Conservation (phyloP, 2,329 filamentous ascomycete species). For the Aspergillus jensenii region DNA sequence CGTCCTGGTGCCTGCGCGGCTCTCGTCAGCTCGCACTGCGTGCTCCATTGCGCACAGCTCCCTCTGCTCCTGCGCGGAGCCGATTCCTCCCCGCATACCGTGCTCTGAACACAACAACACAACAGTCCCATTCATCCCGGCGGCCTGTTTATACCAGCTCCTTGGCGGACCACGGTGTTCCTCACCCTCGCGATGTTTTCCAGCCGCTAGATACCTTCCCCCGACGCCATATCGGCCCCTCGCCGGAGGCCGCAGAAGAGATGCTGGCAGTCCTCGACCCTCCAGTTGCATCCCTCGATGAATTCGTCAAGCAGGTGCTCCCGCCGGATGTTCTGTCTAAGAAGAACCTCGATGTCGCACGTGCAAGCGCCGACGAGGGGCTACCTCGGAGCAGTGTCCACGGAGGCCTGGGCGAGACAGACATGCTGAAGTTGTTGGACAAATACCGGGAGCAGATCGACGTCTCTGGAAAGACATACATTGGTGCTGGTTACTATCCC, state of each 20-base stretch:
- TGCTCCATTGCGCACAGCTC: constrained; percentile 27
- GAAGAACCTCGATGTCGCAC: constrained; percentile 60
- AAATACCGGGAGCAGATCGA: constrained; percentile 57
- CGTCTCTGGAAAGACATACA: constrained; percentile 64
- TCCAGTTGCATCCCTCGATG: constrained; percentile 70
- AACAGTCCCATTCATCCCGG: constrained; percentile 24
- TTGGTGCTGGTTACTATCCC: constrained; percentile 84
- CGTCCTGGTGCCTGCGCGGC: constrained; percentile 35
- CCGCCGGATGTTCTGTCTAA: constrained; percentile 74
- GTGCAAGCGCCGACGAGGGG: constrained; percentile 45
- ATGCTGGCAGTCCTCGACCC: constrained; percentile 83
- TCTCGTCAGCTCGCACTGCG: constrained; percentile 37
- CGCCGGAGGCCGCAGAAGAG: constrained; percentile 63
- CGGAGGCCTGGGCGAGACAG: constrained; percentile 48
- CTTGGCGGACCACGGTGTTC: constrained; percentile 74
- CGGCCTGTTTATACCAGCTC: constrained; percentile 79
- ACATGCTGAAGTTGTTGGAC: constrained; percentile 42
- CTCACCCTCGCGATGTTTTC: constrained; percentile 41
- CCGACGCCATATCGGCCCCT: constrained; percentile 83
- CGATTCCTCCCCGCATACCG: constrained; percentile 31
- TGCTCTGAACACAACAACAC: constrained; percentile 28
- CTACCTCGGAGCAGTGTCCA: constrained; percentile 39
- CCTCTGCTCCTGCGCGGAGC: constrained; percentile 23
- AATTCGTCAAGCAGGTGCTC: constrained; percentile 81
- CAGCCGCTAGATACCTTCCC: constrained; percentile 63